Percentiles rank a stretch among this genome's conserved stretches.
phyloP scores from a whole-genome alignment of 1,284 basidiomycete genomes.

The Naganishia liquefaciens region DNA sequence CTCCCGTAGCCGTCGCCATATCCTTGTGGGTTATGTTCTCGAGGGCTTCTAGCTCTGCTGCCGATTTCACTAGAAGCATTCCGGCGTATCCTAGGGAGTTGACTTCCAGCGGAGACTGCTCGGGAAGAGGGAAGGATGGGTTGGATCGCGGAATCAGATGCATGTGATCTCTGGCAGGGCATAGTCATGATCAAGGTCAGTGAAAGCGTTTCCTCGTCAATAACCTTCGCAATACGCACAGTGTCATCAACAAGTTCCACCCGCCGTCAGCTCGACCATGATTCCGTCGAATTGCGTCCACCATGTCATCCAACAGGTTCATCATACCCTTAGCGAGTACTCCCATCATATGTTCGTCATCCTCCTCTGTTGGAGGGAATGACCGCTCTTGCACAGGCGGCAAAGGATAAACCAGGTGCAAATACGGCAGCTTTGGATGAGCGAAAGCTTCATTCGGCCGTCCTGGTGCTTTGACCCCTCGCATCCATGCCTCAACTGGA shows the following conservation, averaged over 20 bases:
- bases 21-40: slow-evolving; percentile 21
- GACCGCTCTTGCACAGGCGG: slow-evolving; percentile 57
- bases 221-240: slow-evolving; percentile 48
- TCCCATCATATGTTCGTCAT: slow-evolving; percentile 56
- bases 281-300: slow-evolving; percentile 62
- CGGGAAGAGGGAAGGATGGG: slow-evolving; percentile 43
- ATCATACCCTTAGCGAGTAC: slow-evolving; percentile 68
- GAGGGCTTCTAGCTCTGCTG: slow-evolving; percentile 64
- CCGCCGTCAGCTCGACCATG: slow-evolving; percentile 45
- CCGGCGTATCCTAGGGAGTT: slow-evolving; percentile 87
- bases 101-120: slow-evolving; percentile 59
- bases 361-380: slow-evolving; percentile 54
- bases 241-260: slow-evolving; percentile 79
- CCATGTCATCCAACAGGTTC: slow-evolving; percentile 70
- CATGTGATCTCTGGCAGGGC: slow-evolving; percentile 63
- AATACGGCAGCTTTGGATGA: slow-evolving; percentile 68
- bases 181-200: not conserved
- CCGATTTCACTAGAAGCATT: slow-evolving; percentile 76
- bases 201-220: too few relatives aligned
- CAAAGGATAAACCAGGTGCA: slow-evolving; percentile 67
- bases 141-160: slow-evolving; percentile 72
- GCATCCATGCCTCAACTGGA: slow-evolving; percentile 71
- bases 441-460: slow-evolving; percentile 69
- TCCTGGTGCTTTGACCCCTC: slow-evolving; percentile 36
- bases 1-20: slow-evolving; percentile 52